phyloP scores from a whole-genome alignment of 192 early-diverging fungal genomes.

The Entomortierella chlamydospora region DNA sequence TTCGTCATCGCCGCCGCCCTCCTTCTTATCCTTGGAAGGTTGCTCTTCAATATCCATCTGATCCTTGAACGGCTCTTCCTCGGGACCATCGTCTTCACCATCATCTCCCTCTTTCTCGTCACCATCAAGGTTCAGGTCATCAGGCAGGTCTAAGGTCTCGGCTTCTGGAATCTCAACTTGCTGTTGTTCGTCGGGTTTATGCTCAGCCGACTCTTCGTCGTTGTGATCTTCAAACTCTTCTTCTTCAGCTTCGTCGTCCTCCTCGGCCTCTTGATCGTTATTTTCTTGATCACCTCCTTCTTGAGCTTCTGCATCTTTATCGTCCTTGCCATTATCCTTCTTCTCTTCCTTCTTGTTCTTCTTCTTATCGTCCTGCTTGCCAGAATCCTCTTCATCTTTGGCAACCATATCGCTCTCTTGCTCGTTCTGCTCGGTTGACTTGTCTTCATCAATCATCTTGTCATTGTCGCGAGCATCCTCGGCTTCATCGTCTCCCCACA shows the following conservation, averaged over 20 bases:
- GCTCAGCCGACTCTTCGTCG: slow-evolving; percentile 56
- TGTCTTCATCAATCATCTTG: slow-evolving; percentile 74
- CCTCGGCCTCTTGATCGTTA: slow-evolving; percentile 47
- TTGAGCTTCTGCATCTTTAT: slow-evolving; percentile 52
- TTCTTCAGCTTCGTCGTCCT: slow-evolving; percentile 59
- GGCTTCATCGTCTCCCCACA: slow-evolving; percentile 92
- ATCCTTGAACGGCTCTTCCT: slow-evolving; percentile 49
- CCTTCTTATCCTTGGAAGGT: slow-evolving; percentile 23
- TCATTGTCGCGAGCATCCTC: slow-evolving; percentile 71
- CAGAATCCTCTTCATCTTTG: slow-evolving; percentile 65
- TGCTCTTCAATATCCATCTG: slow-evolving; percentile 56
- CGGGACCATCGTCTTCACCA: slow-evolving; percentile 57
- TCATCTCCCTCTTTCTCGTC: slow-evolving; percentile 58
- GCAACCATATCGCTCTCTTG: slow-evolving; percentile 73
- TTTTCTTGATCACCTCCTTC: slow-evolving; percentile 64
- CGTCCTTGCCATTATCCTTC: slow-evolving; percentile 55
- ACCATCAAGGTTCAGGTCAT: slow-evolving; percentile 80
- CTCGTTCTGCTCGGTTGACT: slow-evolving; percentile 58
- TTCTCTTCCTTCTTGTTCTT: slow-evolving; percentile 60
- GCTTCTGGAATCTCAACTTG: slow-evolving; percentile 74
- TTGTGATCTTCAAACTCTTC: slow-evolving; percentile 64
- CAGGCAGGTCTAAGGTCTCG: slow-evolving; percentile 81
- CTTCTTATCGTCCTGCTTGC: slow-evolving; percentile 62
- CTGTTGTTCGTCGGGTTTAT: slow-evolving; percentile 60
- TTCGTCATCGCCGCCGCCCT: slow-evolving; percentile 53